These are phyloP conservation scores for Metarhizium anisopliae DNA, from an alignment of 2,329 filamentous ascomycete species.

Conservation along the genomic window DNA sequence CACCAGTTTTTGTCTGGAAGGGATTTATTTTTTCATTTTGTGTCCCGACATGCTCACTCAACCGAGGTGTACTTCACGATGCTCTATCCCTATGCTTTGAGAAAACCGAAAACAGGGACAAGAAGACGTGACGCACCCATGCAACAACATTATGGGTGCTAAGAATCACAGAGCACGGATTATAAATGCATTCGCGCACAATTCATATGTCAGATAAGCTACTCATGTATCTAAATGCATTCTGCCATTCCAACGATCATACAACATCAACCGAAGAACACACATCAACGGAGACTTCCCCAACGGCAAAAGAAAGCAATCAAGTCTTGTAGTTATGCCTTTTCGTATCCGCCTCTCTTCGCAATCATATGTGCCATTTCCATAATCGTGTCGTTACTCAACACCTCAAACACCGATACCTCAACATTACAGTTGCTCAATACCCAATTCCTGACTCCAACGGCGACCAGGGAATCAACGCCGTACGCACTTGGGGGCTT, in stretches of 20 bases:
- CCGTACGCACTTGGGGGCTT: constrained; percentile 36
- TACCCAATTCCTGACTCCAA: constrained; percentile 45
- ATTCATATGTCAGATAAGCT: neutral
- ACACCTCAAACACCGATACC: constrained; percentile 38
- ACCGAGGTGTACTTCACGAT: too few species aligned
- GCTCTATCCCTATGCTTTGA: too few species aligned
- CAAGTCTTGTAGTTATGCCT: neutral
- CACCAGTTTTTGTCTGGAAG: too few species aligned
- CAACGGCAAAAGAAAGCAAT: neutral
- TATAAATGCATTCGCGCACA: neutral
- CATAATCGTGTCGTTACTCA: constrained; percentile 31
- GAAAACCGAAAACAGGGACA: too few species aligned
- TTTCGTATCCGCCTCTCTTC: constrained; percentile 19
- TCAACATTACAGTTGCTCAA: constrained; percentile 32
- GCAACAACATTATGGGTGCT: too few species aligned
- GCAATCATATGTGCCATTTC: constrained; percentile 29
- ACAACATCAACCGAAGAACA: neutral
- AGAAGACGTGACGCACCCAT: too few species aligned
- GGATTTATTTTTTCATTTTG: neutral
- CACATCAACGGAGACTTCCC: neutral
- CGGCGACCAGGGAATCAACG: constrained; percentile 43
- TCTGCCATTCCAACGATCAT: neutral
- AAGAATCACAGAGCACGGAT: too few species aligned
- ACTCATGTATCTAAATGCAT: neutral
- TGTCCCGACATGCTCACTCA: too few species aligned